A percentile compares a stretch with the other conserved stretches of the same genome.
These are phyloP conservation scores for Dacryopinax primogenitus DNA, from an alignment of 768 basidiomycete genomes.

Conservation along the genomic window DNA sequence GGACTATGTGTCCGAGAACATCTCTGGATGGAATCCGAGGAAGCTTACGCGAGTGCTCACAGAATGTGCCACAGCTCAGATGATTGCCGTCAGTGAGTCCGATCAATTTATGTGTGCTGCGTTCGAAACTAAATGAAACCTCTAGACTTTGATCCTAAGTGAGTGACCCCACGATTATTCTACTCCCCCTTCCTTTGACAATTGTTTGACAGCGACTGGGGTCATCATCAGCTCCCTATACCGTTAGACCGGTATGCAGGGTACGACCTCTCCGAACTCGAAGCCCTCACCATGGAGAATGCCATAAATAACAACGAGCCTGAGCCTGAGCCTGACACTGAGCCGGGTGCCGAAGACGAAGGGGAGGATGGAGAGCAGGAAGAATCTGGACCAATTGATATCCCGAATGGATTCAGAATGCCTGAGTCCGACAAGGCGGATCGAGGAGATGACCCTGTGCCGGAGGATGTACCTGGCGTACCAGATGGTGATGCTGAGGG, in stretches of 20 bases:
- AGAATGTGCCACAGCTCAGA: background rate
- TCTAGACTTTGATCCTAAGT: background rate
- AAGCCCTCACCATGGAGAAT: background rate
- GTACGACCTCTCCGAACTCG: background rate
- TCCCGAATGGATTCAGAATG: background rate
- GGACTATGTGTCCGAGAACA: background rate
- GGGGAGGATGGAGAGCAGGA: background rate
- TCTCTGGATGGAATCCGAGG: background rate
- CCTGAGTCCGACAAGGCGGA: background rate
- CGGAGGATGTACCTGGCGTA: background rate
- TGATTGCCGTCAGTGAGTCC: background rate
- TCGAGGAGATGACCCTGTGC: background rate
- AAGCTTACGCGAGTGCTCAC: background rate
- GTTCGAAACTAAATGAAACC: background rate
- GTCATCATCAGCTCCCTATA: background rate
- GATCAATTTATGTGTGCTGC: background rate
- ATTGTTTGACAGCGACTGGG: constrained; percentile 8
- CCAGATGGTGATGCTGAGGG: background rate
- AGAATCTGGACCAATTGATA: background rate
- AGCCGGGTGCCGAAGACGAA: background rate
- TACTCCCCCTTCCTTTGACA: too few species aligned
- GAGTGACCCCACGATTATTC: too few species aligned
- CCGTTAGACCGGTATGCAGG: background rate
- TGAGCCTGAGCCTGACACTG: background rate
- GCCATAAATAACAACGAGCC: constrained; percentile 4